These are phyloP conservation scores for Citrus unshiu DNA, from an alignment of 345 rosid genomes.

Conservation along the genomic window DNA sequence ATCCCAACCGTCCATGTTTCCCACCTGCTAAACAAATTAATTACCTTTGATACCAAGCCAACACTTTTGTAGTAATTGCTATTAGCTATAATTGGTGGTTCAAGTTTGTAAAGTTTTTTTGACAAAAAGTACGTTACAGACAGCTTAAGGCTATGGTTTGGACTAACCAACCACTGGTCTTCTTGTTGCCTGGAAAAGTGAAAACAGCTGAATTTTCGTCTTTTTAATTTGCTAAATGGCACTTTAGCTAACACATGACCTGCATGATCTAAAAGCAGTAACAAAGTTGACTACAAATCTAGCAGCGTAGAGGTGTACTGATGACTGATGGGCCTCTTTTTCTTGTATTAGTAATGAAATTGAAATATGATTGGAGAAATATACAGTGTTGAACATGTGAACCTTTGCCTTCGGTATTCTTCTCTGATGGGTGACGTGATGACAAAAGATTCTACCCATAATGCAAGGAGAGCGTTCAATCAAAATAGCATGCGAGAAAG, in stretches of 20 bases:
- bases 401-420: not conserved
- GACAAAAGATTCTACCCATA: not conserved
- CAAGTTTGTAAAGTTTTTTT: not conserved
- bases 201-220: not conserved
- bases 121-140: too few species aligned
- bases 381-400: not conserved
- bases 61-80: not conserved
- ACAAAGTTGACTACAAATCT: not conserved
- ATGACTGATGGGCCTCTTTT: not conserved
- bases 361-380: not conserved
- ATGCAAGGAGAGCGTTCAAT: not conserved
- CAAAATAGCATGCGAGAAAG: not conserved
- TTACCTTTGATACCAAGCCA: not conserved
- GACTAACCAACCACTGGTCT: too few species aligned
- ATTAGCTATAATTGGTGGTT: not conserved
- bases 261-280: not conserved
- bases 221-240: not conserved
- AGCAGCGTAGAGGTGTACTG: not conserved
- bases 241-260: too few species aligned
- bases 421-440: not conserved
- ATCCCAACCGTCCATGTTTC: conserved; percentile 21
- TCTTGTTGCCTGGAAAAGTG: not conserved
- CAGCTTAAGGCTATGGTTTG: too few species aligned
- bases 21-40: conserved; percentile 13
- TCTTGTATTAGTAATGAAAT: not conserved